Evolutionary conservation across 352 stramenopile species (phyloP).

Genomic region (Phytophthora megakarya): DNA sequence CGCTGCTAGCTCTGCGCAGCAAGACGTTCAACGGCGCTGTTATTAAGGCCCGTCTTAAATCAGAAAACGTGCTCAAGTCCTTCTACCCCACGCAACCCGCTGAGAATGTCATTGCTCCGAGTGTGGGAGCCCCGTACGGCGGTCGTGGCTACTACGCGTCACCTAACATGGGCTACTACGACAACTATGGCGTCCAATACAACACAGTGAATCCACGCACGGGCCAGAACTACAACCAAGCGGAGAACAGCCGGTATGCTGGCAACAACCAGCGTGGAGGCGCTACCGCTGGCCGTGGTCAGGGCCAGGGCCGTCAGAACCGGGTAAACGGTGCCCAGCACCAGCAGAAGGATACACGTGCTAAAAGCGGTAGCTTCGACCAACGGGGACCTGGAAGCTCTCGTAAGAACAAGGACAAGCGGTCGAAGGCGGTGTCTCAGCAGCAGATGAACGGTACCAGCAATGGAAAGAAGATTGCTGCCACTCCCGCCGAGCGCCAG

Average conservation of each 20-base stretch:
- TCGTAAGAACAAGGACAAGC: conserved; percentile 74
- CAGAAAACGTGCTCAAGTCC: conserved; percentile 92
- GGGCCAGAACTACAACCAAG: conserved; percentile 48
- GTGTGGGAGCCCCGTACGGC: conserved; percentile 47
- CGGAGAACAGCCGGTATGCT: conserved; percentile 44
- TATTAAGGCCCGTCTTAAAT: conserved; percentile 93
- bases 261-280: conserved; percentile 40
- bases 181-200: conserved; percentile 85
- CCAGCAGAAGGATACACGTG: conserved; percentile 48
- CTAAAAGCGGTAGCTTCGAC: conserved; percentile 67
- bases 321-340: conserved; percentile 33
- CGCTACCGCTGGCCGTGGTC: conserved; percentile 26
- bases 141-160: conserved; percentile 72
- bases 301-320: conserved; percentile 45
- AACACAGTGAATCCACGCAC: conserved; percentile 44
- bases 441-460: conserved; percentile 35
- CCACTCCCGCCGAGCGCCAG: conserved; percentile 53
- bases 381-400: conserved; percentile 40
- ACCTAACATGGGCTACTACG: conserved; percentile 64
- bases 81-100: conserved; percentile 84
- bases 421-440: conserved; percentile 46
- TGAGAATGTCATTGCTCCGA: conserved; percentile 55
- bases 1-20: conserved; percentile 83
- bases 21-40: conserved; percentile 90
- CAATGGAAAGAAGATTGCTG: conserved; percentile 42